Percentiles rank a stretch among this genome's conserved stretches.
Evolutionary conservation across 345 rosid species (phyloP).

Genomic region (Citrus maxima): DNA sequence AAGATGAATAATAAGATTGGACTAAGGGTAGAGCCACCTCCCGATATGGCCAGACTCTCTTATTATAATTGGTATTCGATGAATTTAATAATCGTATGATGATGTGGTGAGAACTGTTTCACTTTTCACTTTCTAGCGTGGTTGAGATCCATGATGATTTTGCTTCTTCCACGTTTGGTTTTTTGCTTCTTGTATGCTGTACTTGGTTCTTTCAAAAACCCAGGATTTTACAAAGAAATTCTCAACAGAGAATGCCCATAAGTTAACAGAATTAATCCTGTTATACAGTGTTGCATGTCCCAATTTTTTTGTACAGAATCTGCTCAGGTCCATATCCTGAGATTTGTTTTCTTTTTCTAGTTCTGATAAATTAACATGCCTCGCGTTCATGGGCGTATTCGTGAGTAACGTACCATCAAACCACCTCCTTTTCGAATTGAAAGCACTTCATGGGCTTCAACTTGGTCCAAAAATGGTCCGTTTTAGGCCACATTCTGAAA

Average conservation of each 20-base stretch:
- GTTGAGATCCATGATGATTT: neutral
- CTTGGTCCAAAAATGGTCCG: too few species aligned
- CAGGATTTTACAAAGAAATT: neutral
- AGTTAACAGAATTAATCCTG: neutral
- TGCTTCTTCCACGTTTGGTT: neutral
- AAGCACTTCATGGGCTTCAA: too few species aligned
- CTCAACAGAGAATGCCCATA: neutral
- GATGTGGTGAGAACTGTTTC: too few species aligned
- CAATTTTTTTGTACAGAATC: neutral
- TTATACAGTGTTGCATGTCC: neutral
- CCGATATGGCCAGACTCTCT: too few species aligned
- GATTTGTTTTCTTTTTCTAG: neutral
- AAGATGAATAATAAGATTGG: too few species aligned
- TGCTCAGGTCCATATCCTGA: neutral
- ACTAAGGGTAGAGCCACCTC: too few species aligned
- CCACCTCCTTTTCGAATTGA: too few species aligned
- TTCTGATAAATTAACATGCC: neutral
- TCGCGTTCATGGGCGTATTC: too few species aligned
- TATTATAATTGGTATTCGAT: too few species aligned
- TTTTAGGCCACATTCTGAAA: too few species aligned
- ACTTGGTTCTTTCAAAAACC: neutral
- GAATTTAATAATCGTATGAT: too few species aligned
- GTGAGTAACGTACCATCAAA: too few species aligned
- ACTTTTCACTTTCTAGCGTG: neutral
- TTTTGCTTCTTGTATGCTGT: neutral